Evolutionary conservation across 108 stramenopile genomes (phyloP).

Genomic region (Cyclotella baltica): DNA sequence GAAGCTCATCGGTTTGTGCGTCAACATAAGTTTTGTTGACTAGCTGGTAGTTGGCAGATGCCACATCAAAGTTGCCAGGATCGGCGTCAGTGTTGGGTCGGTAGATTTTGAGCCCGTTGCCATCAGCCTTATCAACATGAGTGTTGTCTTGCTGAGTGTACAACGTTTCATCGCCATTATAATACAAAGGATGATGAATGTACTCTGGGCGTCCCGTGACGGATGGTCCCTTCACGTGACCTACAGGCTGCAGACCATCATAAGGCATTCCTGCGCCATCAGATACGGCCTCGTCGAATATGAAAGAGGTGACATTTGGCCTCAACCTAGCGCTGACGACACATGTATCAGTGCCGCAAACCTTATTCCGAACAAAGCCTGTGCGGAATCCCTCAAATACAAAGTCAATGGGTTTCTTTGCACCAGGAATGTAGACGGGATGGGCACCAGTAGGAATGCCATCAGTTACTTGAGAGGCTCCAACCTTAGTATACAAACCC

Average conservation of each 20-base stretch:
- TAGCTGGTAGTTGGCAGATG: constrained; percentile 45
- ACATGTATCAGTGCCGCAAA: constrained; percentile 49
- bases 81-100: constrained; percentile 39
- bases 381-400: constrained; percentile 45
- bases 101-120: constrained; percentile 64
- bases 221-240: constrained; percentile 51
- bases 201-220: constrained; percentile 58
- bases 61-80: constrained; percentile 43
- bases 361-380: constrained; percentile 41
- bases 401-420: constrained; percentile 51
- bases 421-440: constrained; percentile 48
- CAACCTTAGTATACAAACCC: constrained; percentile 40
- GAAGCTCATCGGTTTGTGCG: constrained; percentile 28
- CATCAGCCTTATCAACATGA: constrained; percentile 44
- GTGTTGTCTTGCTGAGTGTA: constrained; percentile 56
- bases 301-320: constrained; percentile 35
- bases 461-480: constrained; percentile 39
- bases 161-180: constrained; percentile 50
- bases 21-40: constrained; percentile 42
- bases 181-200: constrained; percentile 57
- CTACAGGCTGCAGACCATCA: constrained; percentile 59
- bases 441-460: constrained; percentile 36
- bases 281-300: constrained; percentile 13
- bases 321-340: constrained; percentile 50
- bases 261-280: constrained; percentile 60